phyloP scores from a whole-genome alignment of 1,139 yeast genomes.

The Lodderomyces metapsilosis region DNA sequence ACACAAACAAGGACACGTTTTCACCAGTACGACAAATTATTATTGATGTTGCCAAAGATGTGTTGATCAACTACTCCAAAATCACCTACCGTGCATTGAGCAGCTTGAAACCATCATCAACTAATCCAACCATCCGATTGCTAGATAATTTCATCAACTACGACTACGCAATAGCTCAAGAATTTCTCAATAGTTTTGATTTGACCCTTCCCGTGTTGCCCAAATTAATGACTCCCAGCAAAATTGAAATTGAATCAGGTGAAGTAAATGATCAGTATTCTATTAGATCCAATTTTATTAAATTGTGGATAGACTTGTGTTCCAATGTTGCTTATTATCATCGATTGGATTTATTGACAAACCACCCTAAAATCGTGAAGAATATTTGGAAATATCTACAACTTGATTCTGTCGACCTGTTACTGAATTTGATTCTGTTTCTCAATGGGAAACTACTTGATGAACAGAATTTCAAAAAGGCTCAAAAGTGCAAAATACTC shows the following conservation, averaged over 20 bases:
- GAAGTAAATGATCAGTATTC: conserved; percentile 32
- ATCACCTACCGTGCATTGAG: conserved; percentile 68
- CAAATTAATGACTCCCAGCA: conserved; percentile 57
- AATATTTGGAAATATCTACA: conserved; percentile 65
- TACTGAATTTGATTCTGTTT: conserved; percentile 43
- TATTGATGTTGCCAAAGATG: conserved; percentile 40
- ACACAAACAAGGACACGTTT: conserved; percentile 8
- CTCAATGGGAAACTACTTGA: conserved; percentile 51
- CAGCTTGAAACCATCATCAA: conserved; percentile 54
- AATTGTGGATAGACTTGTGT: conserved; percentile 59
- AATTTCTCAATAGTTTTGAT: conserved; percentile 66
- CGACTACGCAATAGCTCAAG: conserved; percentile 51
- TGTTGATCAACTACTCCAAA: conserved; percentile 58
- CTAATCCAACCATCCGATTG: conserved; percentile 60
- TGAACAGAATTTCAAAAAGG: conserved; percentile 62
- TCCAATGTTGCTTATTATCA: conserved; percentile 47
- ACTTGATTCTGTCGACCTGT: conserved; percentile 49
- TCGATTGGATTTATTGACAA: conserved; percentile 61
- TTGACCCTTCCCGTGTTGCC: conserved; percentile 60
- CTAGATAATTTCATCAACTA: conserved; percentile 52
- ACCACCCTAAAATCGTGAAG: conserved; percentile 56
- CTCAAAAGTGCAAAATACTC: conserved; percentile 71
- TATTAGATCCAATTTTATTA: conserved; percentile 56
- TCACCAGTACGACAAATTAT: conserved; percentile 10
- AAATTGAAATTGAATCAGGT: conserved; percentile 37